Evolutionary conservation across 148 eudicot genomes (phyloP).

Genomic region (Arbutus unedo): DNA sequence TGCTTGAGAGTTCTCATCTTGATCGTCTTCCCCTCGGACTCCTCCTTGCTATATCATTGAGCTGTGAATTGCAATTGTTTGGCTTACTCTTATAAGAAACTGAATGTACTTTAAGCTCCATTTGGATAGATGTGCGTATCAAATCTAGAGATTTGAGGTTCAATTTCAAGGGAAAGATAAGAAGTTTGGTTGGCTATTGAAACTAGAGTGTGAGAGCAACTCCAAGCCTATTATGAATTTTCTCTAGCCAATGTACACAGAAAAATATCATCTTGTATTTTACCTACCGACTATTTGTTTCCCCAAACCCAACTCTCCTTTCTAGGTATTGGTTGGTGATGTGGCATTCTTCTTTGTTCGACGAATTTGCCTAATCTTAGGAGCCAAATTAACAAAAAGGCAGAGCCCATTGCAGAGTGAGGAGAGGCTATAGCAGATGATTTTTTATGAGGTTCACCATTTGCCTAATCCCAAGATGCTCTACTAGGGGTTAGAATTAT

Average conservation of each 20-base stretch:
- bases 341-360: background rate
- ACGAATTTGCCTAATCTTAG: background rate
- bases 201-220: background rate
- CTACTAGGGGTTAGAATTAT: background rate
- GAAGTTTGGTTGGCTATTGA: background rate
- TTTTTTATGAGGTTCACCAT: no score
- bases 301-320: background rate
- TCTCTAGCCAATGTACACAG: background rate
- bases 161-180: background rate
- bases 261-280: background rate
- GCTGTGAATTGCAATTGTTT: conserved; percentile 1
- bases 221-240: background rate
- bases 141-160: background rate
- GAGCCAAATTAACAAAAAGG: background rate
- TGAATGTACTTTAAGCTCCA: background rate
- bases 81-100: background rate
- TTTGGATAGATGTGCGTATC: background rate
- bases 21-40: background rate
- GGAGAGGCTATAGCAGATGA: no score
- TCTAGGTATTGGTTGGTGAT: background rate
- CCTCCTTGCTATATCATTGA: conserved; percentile 12
- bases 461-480: background rate
- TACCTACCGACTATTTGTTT: background rate
- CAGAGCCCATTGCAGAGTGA: background rate
- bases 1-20: background rate